Conservation (phyloP, 495 filamentous ascomycete species). For the Oidiodendron maius region DNA sequence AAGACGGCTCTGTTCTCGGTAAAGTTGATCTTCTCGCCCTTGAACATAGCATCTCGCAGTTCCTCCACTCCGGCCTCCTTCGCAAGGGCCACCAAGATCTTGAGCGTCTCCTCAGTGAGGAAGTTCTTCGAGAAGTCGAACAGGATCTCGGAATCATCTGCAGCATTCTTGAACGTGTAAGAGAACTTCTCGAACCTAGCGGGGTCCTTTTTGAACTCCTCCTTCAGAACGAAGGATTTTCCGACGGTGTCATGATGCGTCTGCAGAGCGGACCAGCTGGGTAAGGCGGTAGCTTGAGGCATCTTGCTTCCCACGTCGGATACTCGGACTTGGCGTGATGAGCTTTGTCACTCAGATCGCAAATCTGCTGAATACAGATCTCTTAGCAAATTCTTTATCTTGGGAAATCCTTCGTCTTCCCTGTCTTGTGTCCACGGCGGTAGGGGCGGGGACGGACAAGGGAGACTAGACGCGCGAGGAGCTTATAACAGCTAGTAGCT, state of each 20-base stretch:
- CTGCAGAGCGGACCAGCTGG: conserved; percentile 83
- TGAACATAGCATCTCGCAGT: conserved; percentile 95
- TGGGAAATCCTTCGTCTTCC: too few species aligned
- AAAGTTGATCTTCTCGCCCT: conserved; percentile 97
- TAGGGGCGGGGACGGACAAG: too few species aligned
- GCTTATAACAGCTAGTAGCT: too few species aligned
- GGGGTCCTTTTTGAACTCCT: conserved; percentile 85
- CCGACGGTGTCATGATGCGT: conserved; percentile 79
- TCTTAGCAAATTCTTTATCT: too few species aligned
- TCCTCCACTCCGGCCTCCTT: conserved; percentile 86
- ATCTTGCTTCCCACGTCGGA: too few species aligned
- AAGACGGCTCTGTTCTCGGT: conserved; percentile 96
- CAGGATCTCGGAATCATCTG: conserved; percentile 74
- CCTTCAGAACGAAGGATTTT: conserved; percentile 85
- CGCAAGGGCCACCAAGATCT: conserved; percentile 78
- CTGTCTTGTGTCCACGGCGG: too few species aligned
- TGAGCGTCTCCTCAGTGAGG: conserved; percentile 86
- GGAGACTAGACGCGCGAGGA: too few species aligned
- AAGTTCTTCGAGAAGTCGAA: conserved; percentile 99
- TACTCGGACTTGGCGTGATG: too few species aligned
- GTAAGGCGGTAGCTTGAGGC: conserved; percentile 71
- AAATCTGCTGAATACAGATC: too few species aligned
- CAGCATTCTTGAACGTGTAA: conserved; percentile 73
- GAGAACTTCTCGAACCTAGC: conserved; percentile 86
- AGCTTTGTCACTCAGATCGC: too few species aligned